These are phyloP conservation scores for Stemphylium beticola DNA, from an alignment of 2,329 filamentous ascomycete genomes.

Conservation along the genomic window DNA sequence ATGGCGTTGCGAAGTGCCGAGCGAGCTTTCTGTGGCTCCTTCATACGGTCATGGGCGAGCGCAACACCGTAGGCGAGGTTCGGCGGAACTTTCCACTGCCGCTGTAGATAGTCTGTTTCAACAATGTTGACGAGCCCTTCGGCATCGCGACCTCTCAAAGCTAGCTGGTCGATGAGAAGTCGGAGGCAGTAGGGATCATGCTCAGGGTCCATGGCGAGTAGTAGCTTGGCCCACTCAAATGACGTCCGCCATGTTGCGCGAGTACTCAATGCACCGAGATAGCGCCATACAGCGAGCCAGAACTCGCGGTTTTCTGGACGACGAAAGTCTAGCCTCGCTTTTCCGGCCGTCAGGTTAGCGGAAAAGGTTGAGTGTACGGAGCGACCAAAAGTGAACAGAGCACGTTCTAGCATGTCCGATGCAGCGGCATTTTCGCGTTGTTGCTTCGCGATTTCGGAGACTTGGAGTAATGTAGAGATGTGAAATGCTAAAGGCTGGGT, in stretches of 20 bases:
- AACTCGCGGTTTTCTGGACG: slow-evolving; percentile 90
- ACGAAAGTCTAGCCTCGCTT: slow-evolving; percentile 79
- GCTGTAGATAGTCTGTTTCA: slow-evolving; percentile 57
- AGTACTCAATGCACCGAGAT: slow-evolving; percentile 81
- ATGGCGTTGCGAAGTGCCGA: slow-evolving; percentile 71
- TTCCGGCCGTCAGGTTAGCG: slow-evolving; percentile 75
- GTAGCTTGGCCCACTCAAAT: slow-evolving; percentile 89
- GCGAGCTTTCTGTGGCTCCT: slow-evolving; percentile 69
- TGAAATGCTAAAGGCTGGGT: slow-evolving; percentile 71
- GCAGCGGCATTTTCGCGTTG: slow-evolving; percentile 87
- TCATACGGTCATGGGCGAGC: slow-evolving; percentile 75
- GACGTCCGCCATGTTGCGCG: slow-evolving; percentile 95
- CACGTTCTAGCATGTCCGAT: slow-evolving; percentile 86
- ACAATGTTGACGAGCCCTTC: slow-evolving; percentile 76
- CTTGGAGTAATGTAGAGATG: slow-evolving; percentile 90
- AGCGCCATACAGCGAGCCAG: slow-evolving; percentile 88
- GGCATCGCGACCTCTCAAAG: slow-evolving; percentile 79
- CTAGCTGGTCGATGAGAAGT: slow-evolving; percentile 81
- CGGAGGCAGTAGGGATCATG: slow-evolving; percentile 83
- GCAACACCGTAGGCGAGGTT: slow-evolving; percentile 79
- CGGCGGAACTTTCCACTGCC: slow-evolving; percentile 61
- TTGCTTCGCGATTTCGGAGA: slow-evolving; percentile 89
- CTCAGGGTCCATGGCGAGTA: slow-evolving; percentile 74
- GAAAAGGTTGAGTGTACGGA: slow-evolving; percentile 84
- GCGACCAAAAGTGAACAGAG: slow-evolving; percentile 91